Percentiles rank a stretch among this genome's conserved stretches.
phyloP scores from a whole-genome alignment of 1,139 yeast genomes.

The Pichia cactophila region DNA sequence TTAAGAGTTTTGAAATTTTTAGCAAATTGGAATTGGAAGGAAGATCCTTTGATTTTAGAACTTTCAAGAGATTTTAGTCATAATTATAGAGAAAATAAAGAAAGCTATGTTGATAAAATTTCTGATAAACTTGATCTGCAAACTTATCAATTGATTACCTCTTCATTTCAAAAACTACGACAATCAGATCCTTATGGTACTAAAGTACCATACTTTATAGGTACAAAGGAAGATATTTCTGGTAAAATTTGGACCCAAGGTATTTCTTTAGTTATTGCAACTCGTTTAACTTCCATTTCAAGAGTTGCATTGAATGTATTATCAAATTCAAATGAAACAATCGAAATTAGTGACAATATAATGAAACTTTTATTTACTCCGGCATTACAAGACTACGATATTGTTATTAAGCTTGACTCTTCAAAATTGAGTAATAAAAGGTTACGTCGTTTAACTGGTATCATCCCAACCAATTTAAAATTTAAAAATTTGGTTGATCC shows the following conservation, averaged over 20 bases:
- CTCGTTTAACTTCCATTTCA: constrained; percentile 81
- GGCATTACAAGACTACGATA: constrained; percentile 76
- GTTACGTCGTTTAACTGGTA: constrained; percentile 38
- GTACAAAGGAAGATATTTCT: constrained; percentile 70
- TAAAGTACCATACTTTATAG: constrained; percentile 74
- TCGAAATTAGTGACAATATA: constrained; percentile 31
- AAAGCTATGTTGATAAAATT: constrained; percentile 35
- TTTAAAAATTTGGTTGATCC: constrained; percentile 57
- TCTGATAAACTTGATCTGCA: constrained; percentile 60
- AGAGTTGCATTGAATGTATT: constrained; percentile 61
- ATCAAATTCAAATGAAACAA: constrained; percentile 11
- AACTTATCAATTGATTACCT: constrained; percentile 54
- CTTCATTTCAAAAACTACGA: constrained; percentile 59
- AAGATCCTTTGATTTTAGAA: constrained; percentile 74
- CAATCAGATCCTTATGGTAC: constrained; percentile 74
- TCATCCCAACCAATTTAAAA: constrained; percentile 39
- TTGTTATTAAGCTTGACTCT: constrained; percentile 52
- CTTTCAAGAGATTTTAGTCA: constrained; percentile 39
- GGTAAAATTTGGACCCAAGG: constrained; percentile 79
- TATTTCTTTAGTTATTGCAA: constrained; percentile 62
- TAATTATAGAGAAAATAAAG: constrained; percentile 24
- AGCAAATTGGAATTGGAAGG: constrained; percentile 91
- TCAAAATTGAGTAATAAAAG: constrained; percentile 29
- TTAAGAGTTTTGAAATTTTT: constrained; percentile 64
- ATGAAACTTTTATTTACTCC: constrained; percentile 65